These are phyloP conservation scores for Leccinum insigne DNA, from an alignment of 1,284 basidiomycete genomes.

Conservation along the genomic window DNA sequence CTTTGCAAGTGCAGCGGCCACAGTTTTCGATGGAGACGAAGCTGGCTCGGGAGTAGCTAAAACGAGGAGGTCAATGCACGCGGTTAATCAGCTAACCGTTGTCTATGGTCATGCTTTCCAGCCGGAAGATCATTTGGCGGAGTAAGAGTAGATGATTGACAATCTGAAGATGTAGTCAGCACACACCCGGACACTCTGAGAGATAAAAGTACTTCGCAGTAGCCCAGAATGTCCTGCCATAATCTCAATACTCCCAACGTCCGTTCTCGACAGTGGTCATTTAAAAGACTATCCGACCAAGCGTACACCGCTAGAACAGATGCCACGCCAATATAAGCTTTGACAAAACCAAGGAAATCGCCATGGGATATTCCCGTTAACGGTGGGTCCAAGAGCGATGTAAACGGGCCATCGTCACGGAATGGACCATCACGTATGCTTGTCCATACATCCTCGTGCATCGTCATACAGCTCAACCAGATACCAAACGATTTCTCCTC, in stretches of 20 bases:
- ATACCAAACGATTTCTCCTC: slow-evolving; percentile 70
- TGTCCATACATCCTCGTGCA: slow-evolving; percentile 49
- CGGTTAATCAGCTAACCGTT: not conserved
- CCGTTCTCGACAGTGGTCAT: slow-evolving; percentile 60
- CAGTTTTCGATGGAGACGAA: slow-evolving; percentile 50
- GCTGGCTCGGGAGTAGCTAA: slow-evolving; percentile 48
- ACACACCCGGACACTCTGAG: too few species aligned
- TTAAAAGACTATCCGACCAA: slow-evolving; percentile 76
- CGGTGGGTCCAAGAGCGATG: slow-evolving; percentile 22
- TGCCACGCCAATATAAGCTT: slow-evolving; percentile 65
- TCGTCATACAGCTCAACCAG: slow-evolving; percentile 67
- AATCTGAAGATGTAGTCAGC: too few species aligned
- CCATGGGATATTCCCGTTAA: slow-evolving; percentile 43
- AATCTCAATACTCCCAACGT: slow-evolving; percentile 56
- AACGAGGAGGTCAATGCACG: slow-evolving; percentile 4
- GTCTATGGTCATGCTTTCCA: too few species aligned
- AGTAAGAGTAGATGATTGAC: too few species aligned
- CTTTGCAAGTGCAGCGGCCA: slow-evolving; percentile 48
- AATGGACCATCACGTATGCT: slow-evolving; percentile 16
- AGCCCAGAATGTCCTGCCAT: too few species aligned
- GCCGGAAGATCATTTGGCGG: too few species aligned
- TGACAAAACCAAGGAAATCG: slow-evolving; percentile 62
- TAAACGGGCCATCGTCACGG: slow-evolving; percentile 9
- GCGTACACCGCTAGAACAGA: slow-evolving; percentile 73
- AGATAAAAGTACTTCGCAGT: too few species aligned